phyloP scores from a whole-genome alignment of 1,284 basidiomycete species.

The Marasmius fiardii region DNA sequence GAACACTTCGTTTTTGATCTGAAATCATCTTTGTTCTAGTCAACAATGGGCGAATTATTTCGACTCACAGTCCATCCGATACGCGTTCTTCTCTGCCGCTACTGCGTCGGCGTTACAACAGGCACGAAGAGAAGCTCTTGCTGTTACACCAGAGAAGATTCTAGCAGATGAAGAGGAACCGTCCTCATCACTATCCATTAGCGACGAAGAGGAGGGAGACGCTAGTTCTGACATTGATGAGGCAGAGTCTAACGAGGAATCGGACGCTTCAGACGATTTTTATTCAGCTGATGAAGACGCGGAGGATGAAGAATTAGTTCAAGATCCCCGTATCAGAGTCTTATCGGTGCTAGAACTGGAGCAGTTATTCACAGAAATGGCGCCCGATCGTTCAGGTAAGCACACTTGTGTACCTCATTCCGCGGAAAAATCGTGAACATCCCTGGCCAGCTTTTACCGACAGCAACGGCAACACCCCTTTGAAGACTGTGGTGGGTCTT shows the following conservation, averaged over 20 bases:
- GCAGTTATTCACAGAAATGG: conserved; percentile 74
- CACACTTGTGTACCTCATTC: conserved; percentile 4
- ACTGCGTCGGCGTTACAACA: conserved; percentile 86
- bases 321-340: conserved; percentile 75
- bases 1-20: conserved; percentile 15
- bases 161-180: conserved; percentile 23
- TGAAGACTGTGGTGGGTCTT: conserved; percentile 85
- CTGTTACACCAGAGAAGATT: conserved; percentile 20
- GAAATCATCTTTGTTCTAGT: conserved; percentile 29
- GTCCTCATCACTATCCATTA: too few species aligned
- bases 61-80: conserved; percentile 75
- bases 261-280: conserved; percentile 24
- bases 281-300: conserved; percentile 26
- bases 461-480: conserved; percentile 53
- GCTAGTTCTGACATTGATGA: conserved; percentile 18
- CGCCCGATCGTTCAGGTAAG: conserved; percentile 76
- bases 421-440: background rate
- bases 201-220: conserved; percentile 20
- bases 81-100: conserved; percentile 96
- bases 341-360: conserved; percentile 90
- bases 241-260: conserved; percentile 18
- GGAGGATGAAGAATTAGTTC: conserved; percentile 52
- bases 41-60: conserved; percentile 93
- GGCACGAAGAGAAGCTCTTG: conserved; percentile 56
- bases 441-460: conserved; percentile 59